Evolutionary conservation across 202 grass and related monocot species (phyloP).

Genomic region (Zizania palustris): DNA sequence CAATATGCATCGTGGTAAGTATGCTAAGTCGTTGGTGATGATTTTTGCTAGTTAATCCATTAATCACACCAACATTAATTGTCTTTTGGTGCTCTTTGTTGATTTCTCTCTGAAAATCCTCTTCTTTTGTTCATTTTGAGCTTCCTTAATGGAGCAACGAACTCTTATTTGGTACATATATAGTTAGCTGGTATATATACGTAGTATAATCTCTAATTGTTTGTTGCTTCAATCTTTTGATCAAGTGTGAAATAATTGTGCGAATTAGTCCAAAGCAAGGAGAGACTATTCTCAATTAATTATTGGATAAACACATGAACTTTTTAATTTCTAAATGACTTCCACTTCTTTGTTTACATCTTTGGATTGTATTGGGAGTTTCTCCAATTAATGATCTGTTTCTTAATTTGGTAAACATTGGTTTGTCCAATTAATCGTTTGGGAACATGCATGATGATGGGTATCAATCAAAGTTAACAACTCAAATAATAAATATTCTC

Average conservation of each 20-base stretch:
- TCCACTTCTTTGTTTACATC: background rate
- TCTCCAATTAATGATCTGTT: background rate
- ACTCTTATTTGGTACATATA: background rate
- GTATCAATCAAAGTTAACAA: slow-evolving; percentile 31
- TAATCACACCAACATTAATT: slow-evolving; percentile 31
- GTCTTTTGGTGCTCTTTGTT: background rate
- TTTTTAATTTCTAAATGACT: background rate
- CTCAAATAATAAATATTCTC: slow-evolving; percentile 30
- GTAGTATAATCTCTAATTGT: slow-evolving; percentile 35
- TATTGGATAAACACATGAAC: slow-evolving; percentile 5
- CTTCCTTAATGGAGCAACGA: slow-evolving; percentile 17
- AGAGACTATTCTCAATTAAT: slow-evolving; percentile 25
- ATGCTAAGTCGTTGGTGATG: background rate
- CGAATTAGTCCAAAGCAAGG: slow-evolving; percentile 48
- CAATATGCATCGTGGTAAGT: slow-evolving; percentile 59
- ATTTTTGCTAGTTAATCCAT: slow-evolving; percentile 40
- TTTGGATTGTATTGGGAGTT: background rate
- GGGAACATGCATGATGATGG: slow-evolving; percentile 1
- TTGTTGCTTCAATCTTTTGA: slow-evolving; percentile 31
- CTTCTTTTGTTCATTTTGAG: slow-evolving; percentile 47
- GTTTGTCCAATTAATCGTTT: slow-evolving; percentile 32
- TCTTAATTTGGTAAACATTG: slow-evolving; percentile 17
- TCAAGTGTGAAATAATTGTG: slow-evolving; percentile 36
- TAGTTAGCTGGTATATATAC: slow-evolving; percentile 17
- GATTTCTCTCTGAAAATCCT: background rate